Percentiles rank a stretch among this genome's conserved stretches.
phyloP scores from a whole-genome alignment of 1,284 basidiomycete genomes.

The Dichomitus squalens region DNA sequence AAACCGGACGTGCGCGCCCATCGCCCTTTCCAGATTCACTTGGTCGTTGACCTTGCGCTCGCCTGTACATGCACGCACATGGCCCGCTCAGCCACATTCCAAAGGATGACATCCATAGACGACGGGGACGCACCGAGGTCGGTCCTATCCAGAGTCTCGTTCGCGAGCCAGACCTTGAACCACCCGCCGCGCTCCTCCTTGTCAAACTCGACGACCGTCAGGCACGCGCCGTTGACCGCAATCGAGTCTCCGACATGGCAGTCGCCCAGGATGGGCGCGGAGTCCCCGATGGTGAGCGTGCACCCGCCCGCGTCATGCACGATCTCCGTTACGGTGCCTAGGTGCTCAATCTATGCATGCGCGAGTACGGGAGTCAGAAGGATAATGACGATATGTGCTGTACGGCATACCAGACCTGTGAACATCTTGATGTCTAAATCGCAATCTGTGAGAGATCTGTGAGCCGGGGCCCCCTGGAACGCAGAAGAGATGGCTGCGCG shows the following conservation, averaged over 20 bases:
- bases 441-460: not conserved
- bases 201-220: conserved; percentile 91
- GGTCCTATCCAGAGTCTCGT: conserved; percentile 91
- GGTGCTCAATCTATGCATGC: conserved; percentile 69
- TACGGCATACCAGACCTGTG: conserved; percentile 64
- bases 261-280: conserved; percentile 82
- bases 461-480: not conserved
- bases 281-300: conserved; percentile 79
- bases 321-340: conserved; percentile 73
- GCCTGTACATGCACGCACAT: conserved; percentile 46
- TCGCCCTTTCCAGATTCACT: conserved; percentile 94
- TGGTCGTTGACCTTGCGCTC: conserved; percentile 79
- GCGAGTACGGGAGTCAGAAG: conserved; percentile 9
- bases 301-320: conserved; percentile 73
- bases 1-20: conserved; percentile 90
- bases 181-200: conserved; percentile 60
- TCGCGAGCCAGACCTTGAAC: conserved; percentile 95
- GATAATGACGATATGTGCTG: conserved; percentile 1
- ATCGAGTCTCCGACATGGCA: conserved; percentile 96
- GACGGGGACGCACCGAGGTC: conserved; percentile 71
- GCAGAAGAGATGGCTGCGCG: not conserved
- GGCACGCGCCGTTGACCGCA: conserved; percentile 78
- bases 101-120: not conserved
- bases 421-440: conserved; percentile 47
- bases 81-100: not conserved